Percentiles rank a stretch among this genome's conserved stretches.
phyloP scores from a whole-genome alignment of 1,139 yeast genomes.

The Komagataea norvegica region DNA sequence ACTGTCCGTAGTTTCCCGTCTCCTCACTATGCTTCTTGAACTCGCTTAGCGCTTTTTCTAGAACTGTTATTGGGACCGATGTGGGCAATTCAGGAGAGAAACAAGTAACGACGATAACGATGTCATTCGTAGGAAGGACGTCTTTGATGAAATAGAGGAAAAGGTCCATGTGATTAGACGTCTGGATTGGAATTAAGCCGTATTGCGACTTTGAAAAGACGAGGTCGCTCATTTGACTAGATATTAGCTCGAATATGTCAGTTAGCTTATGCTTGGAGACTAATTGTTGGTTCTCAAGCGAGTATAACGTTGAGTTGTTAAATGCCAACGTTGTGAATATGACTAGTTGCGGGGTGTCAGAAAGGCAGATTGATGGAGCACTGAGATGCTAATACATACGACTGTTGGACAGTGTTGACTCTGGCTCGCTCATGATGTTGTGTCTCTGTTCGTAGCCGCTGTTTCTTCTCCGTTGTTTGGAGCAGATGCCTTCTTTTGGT shows the following conservation, averaged over 20 bases:
- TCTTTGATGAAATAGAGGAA: constrained; percentile 20
- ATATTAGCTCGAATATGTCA: constrained; percentile 20
- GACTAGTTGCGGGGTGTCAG: constrained; percentile 10
- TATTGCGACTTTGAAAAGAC: constrained; percentile 21
- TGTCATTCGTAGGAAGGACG: constrained; percentile 21
- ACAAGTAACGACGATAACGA: constrained; percentile 24
- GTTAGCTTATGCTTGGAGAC: constrained; percentile 13
- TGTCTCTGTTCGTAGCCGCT: no score
- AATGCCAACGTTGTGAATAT: constrained; percentile 25
- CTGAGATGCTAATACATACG: constrained; percentile 5
- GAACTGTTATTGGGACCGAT: constrained; percentile 21
- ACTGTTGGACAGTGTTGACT: constrained; percentile 7
- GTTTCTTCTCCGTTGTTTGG: no score
- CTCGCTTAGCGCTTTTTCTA: constrained; percentile 22
- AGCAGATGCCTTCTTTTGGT: no score
- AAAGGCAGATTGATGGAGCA: background rate
- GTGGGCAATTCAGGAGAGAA: constrained; percentile 21
- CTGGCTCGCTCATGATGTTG: constrained; percentile 8
- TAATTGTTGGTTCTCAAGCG: constrained; percentile 21
- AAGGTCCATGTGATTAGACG: constrained; percentile 10
- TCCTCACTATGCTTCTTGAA: constrained; percentile 18
- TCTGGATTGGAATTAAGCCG: constrained; percentile 21
- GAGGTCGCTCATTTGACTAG: constrained; percentile 21
- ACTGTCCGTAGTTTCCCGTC: constrained; percentile 7
- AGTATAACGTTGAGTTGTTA: constrained; percentile 26